Conservation (phyloP, 1,284 basidiomycete species). For the Cryptococcus wingfieldii region DNA sequence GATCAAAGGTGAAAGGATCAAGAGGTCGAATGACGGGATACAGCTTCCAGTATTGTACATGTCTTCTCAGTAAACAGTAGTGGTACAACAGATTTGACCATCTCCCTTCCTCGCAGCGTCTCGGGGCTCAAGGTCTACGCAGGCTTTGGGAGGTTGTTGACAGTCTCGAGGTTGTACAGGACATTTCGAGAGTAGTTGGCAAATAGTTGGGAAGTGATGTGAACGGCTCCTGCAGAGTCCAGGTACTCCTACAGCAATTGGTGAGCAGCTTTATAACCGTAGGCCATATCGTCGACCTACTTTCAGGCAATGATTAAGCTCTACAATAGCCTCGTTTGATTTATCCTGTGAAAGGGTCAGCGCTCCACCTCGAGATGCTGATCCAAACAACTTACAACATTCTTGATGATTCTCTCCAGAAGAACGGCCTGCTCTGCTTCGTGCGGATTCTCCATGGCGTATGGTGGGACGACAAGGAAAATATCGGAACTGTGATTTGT, state of each 20-base stretch:
- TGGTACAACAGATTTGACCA: background rate
- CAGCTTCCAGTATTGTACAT: background rate
- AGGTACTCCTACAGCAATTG: slow-evolving; percentile 33
- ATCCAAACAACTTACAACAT: slow-evolving; percentile 57
- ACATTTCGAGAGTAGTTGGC: slow-evolving; percentile 80
- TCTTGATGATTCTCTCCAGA: slow-evolving; percentile 83
- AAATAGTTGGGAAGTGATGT: slow-evolving; percentile 69
- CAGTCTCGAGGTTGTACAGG: slow-evolving; percentile 72
- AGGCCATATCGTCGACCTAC: slow-evolving; percentile 17
- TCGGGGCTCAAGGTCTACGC: slow-evolving; percentile 7
- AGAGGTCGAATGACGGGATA: too few relatives aligned
- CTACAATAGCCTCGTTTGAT: slow-evolving; percentile 47
- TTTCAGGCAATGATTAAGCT: slow-evolving; percentile 47
- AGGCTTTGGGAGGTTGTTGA: slow-evolving; percentile 41
- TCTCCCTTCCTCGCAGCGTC: background rate
- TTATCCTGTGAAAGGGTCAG: slow-evolving; percentile 36
- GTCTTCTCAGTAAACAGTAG: background rate
- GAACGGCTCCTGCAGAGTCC: slow-evolving; percentile 50
- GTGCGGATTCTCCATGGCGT: slow-evolving; percentile 79
- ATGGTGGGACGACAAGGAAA: background rate
- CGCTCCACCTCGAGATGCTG: background rate
- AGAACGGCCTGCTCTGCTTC: slow-evolving; percentile 84
- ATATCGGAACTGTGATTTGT: background rate
- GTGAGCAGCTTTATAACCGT: background rate
- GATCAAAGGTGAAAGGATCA: too few relatives aligned